Evolutionary conservation across 164 flowering plant genomes (phyloP).

Genomic region (Cinnamomum chago): DNA sequence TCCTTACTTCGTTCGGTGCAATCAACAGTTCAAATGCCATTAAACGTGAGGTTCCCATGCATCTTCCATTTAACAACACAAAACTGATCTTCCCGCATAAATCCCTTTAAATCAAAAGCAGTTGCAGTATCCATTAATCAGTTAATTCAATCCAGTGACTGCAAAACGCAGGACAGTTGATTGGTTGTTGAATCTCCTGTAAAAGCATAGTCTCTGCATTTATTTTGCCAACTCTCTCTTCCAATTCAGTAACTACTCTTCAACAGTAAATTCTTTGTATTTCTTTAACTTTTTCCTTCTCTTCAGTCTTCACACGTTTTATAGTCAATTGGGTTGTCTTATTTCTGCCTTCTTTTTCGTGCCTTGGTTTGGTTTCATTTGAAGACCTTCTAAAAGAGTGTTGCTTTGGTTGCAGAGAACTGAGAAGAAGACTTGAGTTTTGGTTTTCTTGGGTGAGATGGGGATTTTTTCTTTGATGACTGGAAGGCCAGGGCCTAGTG

Average conservation of each 20-base stretch:
- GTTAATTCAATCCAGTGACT: not conserved
- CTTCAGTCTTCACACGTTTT: not conserved
- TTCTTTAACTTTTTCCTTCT: not conserved
- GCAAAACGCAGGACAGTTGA: not conserved
- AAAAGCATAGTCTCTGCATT: not conserved
- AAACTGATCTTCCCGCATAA: too few relatives aligned
- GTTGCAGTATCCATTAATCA: too few relatives aligned
- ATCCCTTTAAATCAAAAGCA: too few relatives aligned
- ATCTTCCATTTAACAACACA: too few relatives aligned
- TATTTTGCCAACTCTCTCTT: not conserved
- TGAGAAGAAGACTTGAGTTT: not conserved
- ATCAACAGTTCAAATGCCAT: too few relatives aligned
- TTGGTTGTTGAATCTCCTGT: too few relatives aligned
- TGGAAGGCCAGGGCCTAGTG: constrained; percentile 67
- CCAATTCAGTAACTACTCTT: constrained; percentile 1
- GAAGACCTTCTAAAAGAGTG: not conserved
- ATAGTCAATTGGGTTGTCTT: not conserved
- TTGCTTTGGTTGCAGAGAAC: not conserved
- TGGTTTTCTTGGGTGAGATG: constrained; percentile 4
- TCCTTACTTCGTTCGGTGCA: too few relatives aligned
- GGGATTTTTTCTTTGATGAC: constrained; percentile 54
- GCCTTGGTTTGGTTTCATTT: not conserved
- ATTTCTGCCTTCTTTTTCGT: not conserved
- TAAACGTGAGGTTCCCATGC: too few relatives aligned
- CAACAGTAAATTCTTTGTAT: too few relatives aligned